These are phyloP conservation scores for Trichoderma endophyticum DNA, from an alignment of 2,329 filamentous ascomycete species.

Conservation along the genomic window DNA sequence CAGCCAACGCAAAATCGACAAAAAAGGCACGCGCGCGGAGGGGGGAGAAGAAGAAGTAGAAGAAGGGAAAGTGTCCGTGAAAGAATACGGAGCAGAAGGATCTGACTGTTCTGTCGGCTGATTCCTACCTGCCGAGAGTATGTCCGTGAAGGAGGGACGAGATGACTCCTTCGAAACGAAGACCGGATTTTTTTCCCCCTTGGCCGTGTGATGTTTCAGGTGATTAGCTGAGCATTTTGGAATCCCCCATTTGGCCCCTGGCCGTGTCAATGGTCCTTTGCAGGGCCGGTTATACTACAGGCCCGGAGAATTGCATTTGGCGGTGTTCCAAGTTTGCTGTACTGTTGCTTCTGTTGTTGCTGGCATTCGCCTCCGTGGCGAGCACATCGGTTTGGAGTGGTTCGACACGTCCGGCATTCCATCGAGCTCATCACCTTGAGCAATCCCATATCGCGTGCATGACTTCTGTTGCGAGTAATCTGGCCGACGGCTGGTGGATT, in stretches of 20 bases:
- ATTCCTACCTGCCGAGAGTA: conserved; percentile 15
- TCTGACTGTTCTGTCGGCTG: conserved; percentile 1
- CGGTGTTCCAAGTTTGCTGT: not conserved
- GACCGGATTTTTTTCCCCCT: not conserved
- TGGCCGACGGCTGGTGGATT: not conserved
- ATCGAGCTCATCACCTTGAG: not conserved
- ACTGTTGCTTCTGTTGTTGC: not conserved
- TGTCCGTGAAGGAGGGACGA: conserved; percentile 12
- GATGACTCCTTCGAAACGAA: not conserved
- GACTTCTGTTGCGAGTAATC: not conserved
- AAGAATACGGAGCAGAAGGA: not conserved
- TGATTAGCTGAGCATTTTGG: not conserved
- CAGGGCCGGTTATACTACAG: not conserved
- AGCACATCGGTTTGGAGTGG: not conserved
- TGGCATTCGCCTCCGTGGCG: not conserved
- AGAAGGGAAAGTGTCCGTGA: not conserved
- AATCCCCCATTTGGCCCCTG: not conserved
- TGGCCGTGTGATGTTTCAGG: not conserved
- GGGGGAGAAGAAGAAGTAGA: not conserved
- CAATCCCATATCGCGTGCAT: not conserved
- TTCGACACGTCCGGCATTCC: not conserved
- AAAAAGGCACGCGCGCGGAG: not conserved
- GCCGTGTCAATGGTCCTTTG: not conserved
- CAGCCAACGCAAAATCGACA: not conserved
- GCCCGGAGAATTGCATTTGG: not conserved